Evolutionary conservation across 768 basidiomycete genomes (phyloP).

Genomic region (Asterophora parasitica): DNA sequence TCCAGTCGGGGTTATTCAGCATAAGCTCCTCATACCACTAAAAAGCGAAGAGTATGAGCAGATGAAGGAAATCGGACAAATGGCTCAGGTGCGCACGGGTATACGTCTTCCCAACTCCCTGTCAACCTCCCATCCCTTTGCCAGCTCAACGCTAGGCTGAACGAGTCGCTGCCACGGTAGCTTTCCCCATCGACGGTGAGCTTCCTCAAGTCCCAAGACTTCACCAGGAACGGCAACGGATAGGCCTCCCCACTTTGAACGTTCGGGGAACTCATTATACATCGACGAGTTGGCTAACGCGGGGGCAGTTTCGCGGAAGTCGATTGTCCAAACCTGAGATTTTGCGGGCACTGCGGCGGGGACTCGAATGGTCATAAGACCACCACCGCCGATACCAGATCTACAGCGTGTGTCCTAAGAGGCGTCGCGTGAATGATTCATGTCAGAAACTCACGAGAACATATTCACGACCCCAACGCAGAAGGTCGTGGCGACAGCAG

Average conservation of each 20-base stretch:
- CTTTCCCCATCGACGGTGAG: constrained; percentile 77
- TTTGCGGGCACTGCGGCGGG: constrained; percentile 43
- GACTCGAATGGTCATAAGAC: constrained; percentile 79
- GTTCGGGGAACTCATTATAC: constrained; percentile 51
- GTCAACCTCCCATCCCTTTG: constrained; percentile 76
- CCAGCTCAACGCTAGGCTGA: constrained; percentile 68
- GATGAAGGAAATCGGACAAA: constrained; percentile 1
- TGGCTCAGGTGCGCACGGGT: constrained; percentile 38
- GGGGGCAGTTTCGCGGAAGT: constrained; percentile 89
- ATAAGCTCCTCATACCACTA: constrained; percentile 52
- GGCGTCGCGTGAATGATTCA: background rate
- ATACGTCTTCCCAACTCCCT: constrained; percentile 72
- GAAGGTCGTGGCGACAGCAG: constrained; percentile 72
- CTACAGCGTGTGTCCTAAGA: constrained; percentile 27
- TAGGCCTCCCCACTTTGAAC: constrained; percentile 71
- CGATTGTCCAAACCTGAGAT: constrained; percentile 63
- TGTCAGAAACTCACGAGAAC: constrained; percentile 65
- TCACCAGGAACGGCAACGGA: constrained; percentile 91
- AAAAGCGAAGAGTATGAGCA: background rate
- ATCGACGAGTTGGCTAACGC: constrained; percentile 68
- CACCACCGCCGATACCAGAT: constrained; percentile 84
- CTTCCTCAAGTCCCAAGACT: constrained; percentile 79
- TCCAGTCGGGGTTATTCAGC: constrained; percentile 70
- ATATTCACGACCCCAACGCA: constrained; percentile 85
- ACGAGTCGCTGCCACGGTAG: constrained; percentile 78